These are phyloP conservation scores for Solanum hybrid DNA, from an alignment of 305 asterid species.

Conservation along the genomic window DNA sequence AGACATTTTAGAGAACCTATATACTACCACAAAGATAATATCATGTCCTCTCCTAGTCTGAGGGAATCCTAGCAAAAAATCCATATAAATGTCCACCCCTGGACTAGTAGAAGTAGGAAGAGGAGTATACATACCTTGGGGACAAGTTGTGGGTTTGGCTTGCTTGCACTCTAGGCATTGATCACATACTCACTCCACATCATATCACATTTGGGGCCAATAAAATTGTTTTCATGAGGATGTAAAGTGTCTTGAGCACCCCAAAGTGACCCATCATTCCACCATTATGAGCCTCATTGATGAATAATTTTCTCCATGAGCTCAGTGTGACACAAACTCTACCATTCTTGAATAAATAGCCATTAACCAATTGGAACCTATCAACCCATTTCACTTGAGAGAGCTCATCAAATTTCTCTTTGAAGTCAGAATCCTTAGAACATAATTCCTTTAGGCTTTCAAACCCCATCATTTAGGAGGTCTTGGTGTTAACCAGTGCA, in stretches of 20 bases:
- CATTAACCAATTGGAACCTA: not conserved
- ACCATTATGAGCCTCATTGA: not conserved
- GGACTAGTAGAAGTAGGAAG: too few relatives aligned
- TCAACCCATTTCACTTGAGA: not conserved
- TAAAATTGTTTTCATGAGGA: not conserved
- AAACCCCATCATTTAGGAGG: not conserved
- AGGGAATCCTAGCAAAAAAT: not conserved
- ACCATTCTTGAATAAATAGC: not conserved
- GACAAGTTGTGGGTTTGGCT: too few relatives aligned
- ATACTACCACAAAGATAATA: not conserved
- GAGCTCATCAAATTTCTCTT: not conserved
- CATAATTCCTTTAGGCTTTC: not conserved
- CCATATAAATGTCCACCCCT: too few relatives aligned
- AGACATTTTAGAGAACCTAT: not conserved
- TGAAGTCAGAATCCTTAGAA: not conserved
- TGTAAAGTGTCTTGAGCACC: not conserved
- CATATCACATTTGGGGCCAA: not conserved
- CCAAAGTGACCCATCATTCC: not conserved
- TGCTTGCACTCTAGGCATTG: too few relatives aligned
- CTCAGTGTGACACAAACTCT: not conserved
- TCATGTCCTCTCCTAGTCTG: not conserved
- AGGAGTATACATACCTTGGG: too few relatives aligned
- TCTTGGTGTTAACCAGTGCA: not conserved
- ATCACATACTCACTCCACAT: too few relatives aligned
- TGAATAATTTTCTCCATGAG: not conserved